Evolutionary conservation across 495 filamentous ascomycete species (phyloP), one percentile per base, ranked within the genome.

Genomic region (Penicillium daleae): DNA sequence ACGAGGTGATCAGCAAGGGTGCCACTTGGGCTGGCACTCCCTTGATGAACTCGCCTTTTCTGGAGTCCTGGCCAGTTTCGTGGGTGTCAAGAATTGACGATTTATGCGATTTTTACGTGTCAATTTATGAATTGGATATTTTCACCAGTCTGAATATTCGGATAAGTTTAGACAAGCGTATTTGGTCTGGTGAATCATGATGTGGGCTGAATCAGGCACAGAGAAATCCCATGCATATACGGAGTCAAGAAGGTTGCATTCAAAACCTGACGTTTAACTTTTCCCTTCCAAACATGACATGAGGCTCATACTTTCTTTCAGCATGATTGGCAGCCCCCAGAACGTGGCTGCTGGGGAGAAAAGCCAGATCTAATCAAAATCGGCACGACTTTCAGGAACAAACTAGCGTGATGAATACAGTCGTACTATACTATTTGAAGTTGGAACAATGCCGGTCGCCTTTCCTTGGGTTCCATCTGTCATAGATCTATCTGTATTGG

Each of bases 1-100:
- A 61, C 59, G 59, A 61, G 59, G 31, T 48, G 59, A 61, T 61
- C 59, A 49, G 51, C 59, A 61, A 46, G 39, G 17, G 12, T 46
- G 51, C 32, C 48, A 44, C 29, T 26, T 31, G 10, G 17, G 21
- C 29, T n/a, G 35, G 17, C 51, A 0, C 31, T 35, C 29, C 19
- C n/a, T n/a, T 7, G 6, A 29, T 19, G 8, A 19, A 29, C 13
- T 53, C n/a, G n/a, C 40, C 35, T 46, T 12, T 46, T 46, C 21
- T 4, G 42, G 21, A 24, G 8, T 46, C 19, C 19, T 46, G 19
- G 8, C 8, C 1, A 3, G n/a, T 4, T 46, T 46, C 8, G 12
- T 46, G 42, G 42, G 19, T 19, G 40, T 21, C n/a, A 5, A 19
- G 2, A 15, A 42, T 6, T 0, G 40, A 6, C 40, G 7, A 0